Evolutionary conservation across 306 rosid species (phyloP), one percentile per base, ranked within the genome.

Genomic region (Hylodesmum podocarpum): DNA sequence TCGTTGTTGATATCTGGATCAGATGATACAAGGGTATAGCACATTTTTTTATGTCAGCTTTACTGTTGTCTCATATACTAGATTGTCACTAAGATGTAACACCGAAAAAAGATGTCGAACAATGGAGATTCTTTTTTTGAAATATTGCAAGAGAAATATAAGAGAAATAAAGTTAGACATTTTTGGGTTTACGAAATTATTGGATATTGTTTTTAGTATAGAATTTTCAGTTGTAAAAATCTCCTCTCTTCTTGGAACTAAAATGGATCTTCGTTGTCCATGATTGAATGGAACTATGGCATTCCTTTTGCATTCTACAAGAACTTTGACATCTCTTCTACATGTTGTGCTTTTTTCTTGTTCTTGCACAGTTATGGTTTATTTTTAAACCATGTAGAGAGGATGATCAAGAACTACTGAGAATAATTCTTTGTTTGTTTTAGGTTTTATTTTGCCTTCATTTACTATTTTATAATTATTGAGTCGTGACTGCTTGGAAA

Each of bases 1-100:
- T 89, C 97, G 7, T 87, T 90, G 57, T 78, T 95, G 87, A 83
- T 95, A 87, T 95, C 99, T 2, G 99, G 99, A 84, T 95, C 99
- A 77, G 99, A 95, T 63, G 99, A 95, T 80, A 88, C 96, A 5
- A 80, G 90, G 89, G 99, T 95, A 88, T 75, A 88, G 12, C 22
- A 24, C 15, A 28, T 63, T 50, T 31, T 65, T 59, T 34, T 36
- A 40, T 64, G 22, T 73, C 25, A 61, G 12, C 9, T 62, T 16
- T 39, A 47, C 19, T 24, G 25, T 64, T 7, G 53, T 73, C 70
- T 68, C 63, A 40, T 25, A 31, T 61, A 40, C 46, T 69, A 16
- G 24, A 75, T 24, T 21, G n/a, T 41, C 29, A 28, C 24, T 43
- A 25, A 55, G 12, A 36, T 61, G 69, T 54, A 82, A 71, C 49